Percentiles rank a stretch among this genome's conserved stretches.
These are phyloP conservation scores for Carex parvula DNA, from an alignment of 176 grass and related monocot species.

Conservation along the genomic window DNA sequence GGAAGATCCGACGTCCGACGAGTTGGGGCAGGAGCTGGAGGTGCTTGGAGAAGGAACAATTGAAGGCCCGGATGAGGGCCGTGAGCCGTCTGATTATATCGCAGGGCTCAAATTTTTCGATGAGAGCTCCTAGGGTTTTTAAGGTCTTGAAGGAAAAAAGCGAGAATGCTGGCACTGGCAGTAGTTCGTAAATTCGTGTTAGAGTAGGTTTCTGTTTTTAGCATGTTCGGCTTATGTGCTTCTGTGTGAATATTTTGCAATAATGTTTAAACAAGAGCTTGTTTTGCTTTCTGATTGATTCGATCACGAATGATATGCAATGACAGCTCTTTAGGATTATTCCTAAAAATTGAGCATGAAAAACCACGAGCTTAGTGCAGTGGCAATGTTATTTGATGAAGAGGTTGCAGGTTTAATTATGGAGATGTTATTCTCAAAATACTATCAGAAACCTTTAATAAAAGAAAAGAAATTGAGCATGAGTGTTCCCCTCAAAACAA, in stretches of 20 bases:
- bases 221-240: background rate
- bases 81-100: constrained; percentile 62
- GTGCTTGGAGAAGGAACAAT: constrained; percentile 48
- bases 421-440: too few species aligned
- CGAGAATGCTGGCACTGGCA: background rate
- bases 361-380: too few species aligned
- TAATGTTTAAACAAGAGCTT: background rate
- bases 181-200: background rate
- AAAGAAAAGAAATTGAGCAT: too few species aligned
- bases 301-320: background rate
- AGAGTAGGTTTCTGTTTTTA: background rate
- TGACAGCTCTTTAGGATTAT: background rate
- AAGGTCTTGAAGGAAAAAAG: constrained; percentile 39
- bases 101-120: constrained; percentile 72
- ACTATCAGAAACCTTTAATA: too few species aligned
- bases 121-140: constrained; percentile 71
- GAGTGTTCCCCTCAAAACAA: background rate
- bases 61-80: constrained; percentile 43
- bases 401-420: too few species aligned
- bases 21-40: constrained; percentile 43
- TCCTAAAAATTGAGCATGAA: background rate
- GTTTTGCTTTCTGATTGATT: background rate
- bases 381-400: too few species aligned
- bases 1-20: background rate
- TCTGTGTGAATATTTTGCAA: background rate